These are phyloP conservation scores for Coemansia sp. DNA, from an alignment of 192 early-diverging fungal genomes.

Conservation along the genomic window DNA sequence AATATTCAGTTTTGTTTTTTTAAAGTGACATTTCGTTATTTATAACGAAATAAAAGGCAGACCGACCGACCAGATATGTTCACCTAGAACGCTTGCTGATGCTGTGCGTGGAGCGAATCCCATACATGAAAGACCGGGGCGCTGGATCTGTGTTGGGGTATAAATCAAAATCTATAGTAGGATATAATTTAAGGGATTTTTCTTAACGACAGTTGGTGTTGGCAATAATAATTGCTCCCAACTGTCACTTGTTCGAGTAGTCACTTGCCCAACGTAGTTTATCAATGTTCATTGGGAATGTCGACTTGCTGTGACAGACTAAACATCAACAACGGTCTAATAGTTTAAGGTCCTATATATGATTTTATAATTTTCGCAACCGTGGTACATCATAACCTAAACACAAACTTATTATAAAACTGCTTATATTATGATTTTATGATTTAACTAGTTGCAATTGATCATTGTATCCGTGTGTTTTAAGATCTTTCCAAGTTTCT, in stretches of 20 bases:
- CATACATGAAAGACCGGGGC: background rate
- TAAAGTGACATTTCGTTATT: too few relatives aligned
- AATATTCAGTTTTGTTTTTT: background rate
- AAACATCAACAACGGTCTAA: slow-evolving; percentile 13
- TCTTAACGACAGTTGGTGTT: background rate
- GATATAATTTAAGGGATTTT: too few relatives aligned
- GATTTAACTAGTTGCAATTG: slow-evolving; percentile 10
- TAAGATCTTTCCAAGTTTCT: slow-evolving; percentile 74
- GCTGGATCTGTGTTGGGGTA: background rate
- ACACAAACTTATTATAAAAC: too few relatives aligned
- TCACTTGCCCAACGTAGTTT: background rate
- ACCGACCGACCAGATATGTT: too few relatives aligned
- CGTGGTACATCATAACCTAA: slow-evolving; percentile 33
- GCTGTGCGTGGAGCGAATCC: too few relatives aligned
- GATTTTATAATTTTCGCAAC: slow-evolving; percentile 26
- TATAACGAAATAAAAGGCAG: too few relatives aligned
- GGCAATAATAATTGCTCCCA: background rate
- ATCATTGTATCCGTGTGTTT: slow-evolving; percentile 55
- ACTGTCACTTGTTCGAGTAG: background rate
- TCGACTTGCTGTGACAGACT: slow-evolving; percentile 11
- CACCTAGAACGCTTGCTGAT: too few relatives aligned
- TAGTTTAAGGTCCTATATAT: too few relatives aligned
- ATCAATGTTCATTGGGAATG: slow-evolving; percentile 1
- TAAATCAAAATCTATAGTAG: background rate
- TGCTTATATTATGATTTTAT: too few relatives aligned